These are phyloP conservation scores for Domatiomyces globalis DNA, from an alignment of 2,329 filamentous ascomycete species.

Conservation along the genomic window DNA sequence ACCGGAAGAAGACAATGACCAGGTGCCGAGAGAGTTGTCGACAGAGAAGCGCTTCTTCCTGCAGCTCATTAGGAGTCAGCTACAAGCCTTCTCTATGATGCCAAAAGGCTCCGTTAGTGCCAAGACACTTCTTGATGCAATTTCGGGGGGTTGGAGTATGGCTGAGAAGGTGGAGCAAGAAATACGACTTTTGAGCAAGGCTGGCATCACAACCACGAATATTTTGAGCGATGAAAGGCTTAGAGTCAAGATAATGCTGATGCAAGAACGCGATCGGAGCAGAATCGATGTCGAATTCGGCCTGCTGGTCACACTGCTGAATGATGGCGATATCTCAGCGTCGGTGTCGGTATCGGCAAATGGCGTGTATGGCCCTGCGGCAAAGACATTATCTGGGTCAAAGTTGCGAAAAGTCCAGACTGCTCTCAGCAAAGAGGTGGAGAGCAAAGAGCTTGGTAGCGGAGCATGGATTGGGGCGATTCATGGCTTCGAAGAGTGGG, in stretches of 20 bases:
- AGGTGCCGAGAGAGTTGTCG: conserved; percentile 16
- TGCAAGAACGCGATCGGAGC: conserved; percentile 9
- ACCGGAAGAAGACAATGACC: conserved; percentile 14
- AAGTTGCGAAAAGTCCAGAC: conserved; percentile 16
- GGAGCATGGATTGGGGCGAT: conserved; percentile 15
- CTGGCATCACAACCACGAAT: conserved; percentile 27
- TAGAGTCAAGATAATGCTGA: conserved; percentile 12
- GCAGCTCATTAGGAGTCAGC: conserved; percentile 27
- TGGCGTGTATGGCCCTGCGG: conserved; percentile 9
- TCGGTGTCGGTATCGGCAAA: conserved; percentile 11
- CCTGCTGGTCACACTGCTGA: conserved; percentile 9
- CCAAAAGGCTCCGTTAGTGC: conserved; percentile 24
- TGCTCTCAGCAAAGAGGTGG: conserved; percentile 16
- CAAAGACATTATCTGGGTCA: conserved; percentile 7
- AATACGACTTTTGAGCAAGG: conserved; percentile 30
- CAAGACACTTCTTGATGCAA: conserved; percentile 27
- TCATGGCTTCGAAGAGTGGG: conserved; percentile 16
- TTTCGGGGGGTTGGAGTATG: conserved; percentile 31
- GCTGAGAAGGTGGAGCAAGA: conserved; percentile 29
- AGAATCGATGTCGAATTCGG: conserved; percentile 17
- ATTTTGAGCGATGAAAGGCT: conserved; percentile 19
- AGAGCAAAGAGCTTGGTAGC: conserved; percentile 13
- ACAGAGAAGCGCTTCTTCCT: conserved; percentile 30
- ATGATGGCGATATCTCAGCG: conserved; percentile 12
- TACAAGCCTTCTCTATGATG: conserved; percentile 22